phyloP scores from a whole-genome alignment of 768 basidiomycete species.

The Boletus patriciae region DNA sequence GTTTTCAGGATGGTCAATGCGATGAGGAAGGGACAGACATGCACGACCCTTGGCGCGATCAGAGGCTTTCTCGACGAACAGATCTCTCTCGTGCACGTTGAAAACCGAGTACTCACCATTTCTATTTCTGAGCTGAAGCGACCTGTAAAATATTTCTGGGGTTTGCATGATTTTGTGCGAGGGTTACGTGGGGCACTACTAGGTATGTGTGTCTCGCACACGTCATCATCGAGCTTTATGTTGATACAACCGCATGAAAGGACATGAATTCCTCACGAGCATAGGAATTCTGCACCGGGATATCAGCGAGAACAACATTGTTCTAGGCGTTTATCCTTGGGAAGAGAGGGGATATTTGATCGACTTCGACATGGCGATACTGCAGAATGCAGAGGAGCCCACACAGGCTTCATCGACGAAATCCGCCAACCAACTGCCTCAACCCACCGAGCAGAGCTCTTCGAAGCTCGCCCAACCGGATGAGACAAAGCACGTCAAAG shows the following conservation, averaged over 20 bases:
- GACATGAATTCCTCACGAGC: neutral
- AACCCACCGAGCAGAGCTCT: neutral
- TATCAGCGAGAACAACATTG: neutral
- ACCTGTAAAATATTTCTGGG: neutral
- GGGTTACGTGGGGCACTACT: neutral
- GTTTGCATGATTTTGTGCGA: neutral
- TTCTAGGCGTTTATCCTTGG: neutral
- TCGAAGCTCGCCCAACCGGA: neutral
- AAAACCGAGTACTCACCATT: neutral
- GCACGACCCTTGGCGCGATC: no score
- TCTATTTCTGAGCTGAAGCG: neutral
- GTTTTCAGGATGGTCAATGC: neutral
- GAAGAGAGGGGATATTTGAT: conserved; percentile 26
- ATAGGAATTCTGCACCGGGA: neutral
- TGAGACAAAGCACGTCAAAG: neutral
- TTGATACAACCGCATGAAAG: neutral
- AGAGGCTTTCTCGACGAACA: neutral
- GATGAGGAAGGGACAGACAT: no score
- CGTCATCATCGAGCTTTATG: no score
- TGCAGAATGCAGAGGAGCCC: neutral
- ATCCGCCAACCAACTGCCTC: neutral
- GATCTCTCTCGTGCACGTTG: neutral
- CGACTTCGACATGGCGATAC: conserved; percentile 27
- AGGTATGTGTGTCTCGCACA: neutral
- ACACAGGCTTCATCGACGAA: neutral